phyloP scores from a whole-genome alignment of 2,329 filamentous ascomycete species.

The Apiospora sp. region DNA sequence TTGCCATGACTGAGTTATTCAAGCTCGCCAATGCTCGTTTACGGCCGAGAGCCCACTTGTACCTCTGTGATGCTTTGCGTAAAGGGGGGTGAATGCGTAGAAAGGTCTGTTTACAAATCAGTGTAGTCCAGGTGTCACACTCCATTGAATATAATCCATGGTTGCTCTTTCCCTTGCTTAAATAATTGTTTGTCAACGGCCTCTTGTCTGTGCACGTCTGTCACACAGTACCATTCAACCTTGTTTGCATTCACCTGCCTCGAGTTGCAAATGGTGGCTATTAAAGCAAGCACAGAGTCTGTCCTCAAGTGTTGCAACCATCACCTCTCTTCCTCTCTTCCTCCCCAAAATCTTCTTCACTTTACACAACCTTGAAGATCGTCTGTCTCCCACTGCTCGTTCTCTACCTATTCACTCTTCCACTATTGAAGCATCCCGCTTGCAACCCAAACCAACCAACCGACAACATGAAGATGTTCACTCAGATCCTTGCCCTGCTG shows the following conservation, averaged over 20 bases:
- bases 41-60: too few species aligned
- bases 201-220: neutral
- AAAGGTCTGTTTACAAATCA: too few species aligned
- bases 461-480: conserved; percentile 1
- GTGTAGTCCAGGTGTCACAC: too few species aligned
- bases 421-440: neutral
- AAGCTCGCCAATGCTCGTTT: too few species aligned
- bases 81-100: too few species aligned
- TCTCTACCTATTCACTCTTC: neutral
- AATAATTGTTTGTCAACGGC: neutral
- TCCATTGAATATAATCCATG: neutral
- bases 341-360: neutral
- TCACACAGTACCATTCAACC: neutral
- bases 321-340: neutral
- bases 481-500: neutral
- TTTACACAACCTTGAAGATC: neutral
- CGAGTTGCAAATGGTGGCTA: neutral
- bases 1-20: too few species aligned
- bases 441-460: neutral
- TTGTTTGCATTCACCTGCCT: neutral
- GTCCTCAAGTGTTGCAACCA: neutral
- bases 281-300: neutral
- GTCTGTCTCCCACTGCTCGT: neutral
- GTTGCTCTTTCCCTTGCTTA: neutral
- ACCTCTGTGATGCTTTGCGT: too few species aligned